Conservation (phyloP, 495 filamentous ascomycete genomes). For the Penicilliopsis zonata region DNA sequence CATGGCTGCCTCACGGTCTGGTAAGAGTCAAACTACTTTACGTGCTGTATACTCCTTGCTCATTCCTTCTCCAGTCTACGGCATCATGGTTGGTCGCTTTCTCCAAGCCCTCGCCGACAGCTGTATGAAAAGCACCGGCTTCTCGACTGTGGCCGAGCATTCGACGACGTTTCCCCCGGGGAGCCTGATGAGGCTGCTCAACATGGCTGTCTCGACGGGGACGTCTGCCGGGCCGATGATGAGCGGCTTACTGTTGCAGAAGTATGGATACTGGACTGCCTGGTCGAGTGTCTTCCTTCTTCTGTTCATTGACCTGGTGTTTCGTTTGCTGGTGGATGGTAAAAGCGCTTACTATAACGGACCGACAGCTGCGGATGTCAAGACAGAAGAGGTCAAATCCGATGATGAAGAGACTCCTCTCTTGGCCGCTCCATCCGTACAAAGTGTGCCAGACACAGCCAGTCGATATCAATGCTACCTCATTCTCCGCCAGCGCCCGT, state of each 20-base stretch:
- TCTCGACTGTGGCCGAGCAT: constrained; percentile 11
- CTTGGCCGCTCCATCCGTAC: no score
- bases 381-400: no score
- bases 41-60: no score
- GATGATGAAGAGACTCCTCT: no score
- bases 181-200: constrained; percentile 8
- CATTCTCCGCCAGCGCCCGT: constrained; percentile 6
- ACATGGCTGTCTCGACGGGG: constrained; percentile 9
- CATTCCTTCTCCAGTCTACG: no score
- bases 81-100: constrained; percentile 7
- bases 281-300: constrained; percentile 13
- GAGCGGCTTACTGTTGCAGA: constrained; percentile 11
- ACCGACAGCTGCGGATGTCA: constrained; percentile 9
- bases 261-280: constrained; percentile 15
- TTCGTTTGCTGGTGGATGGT: constrained; percentile 12
- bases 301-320: constrained; percentile 11
- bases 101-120: constrained; percentile 11
- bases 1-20: no score
- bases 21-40: no score
- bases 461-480: no score
- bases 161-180: constrained; percentile 11
- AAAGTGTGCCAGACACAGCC: no score
- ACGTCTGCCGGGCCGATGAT: constrained; percentile 12
- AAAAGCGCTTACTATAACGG: constrained; percentile 1
- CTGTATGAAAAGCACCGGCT: constrained; percentile 12